Evolutionary conservation across 2,329 filamentous ascomycete species (phyloP).

Genomic region (Davidsoniella australis): DNA sequence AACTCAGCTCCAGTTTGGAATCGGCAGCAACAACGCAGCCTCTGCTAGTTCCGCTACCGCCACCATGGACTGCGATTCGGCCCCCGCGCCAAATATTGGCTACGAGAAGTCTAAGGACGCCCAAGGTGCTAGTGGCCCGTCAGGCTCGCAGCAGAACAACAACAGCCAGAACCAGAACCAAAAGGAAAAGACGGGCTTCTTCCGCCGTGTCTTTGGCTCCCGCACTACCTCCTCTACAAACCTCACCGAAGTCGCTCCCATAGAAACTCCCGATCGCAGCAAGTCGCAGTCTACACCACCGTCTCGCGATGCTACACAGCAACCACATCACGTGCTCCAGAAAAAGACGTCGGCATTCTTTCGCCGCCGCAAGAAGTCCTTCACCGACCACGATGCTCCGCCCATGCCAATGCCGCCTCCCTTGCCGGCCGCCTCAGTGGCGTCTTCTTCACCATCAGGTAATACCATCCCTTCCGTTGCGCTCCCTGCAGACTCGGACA

Average conservation of each 20-base stretch:
- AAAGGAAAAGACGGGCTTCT: constrained; percentile 73
- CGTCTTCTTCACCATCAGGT: neutral
- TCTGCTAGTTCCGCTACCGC: constrained; percentile 15
- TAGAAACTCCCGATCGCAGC: constrained; percentile 18
- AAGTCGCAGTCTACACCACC: constrained; percentile 26
- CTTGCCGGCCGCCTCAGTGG: constrained; percentile 15
- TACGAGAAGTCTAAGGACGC: constrained; percentile 42
- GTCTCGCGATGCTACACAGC: constrained; percentile 29
- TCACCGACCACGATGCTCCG: constrained; percentile 47
- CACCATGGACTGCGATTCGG: constrained; percentile 30
- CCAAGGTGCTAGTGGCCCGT: constrained; percentile 25
- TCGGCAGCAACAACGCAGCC: constrained; percentile 1
- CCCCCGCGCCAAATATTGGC: constrained; percentile 39
- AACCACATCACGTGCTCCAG: constrained; percentile 40
- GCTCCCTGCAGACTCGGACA: neutral
- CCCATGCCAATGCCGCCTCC: constrained; percentile 35
- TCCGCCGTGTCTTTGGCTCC: constrained; percentile 74
- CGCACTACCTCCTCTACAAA: constrained; percentile 32
- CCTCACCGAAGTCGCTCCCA: constrained; percentile 15
- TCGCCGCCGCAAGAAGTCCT: constrained; percentile 77
- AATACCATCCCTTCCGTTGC: neutral
- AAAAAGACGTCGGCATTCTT: constrained; percentile 96
- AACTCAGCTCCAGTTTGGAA: constrained; percentile 16
- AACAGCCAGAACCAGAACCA: constrained; percentile 27
- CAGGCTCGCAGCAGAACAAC: constrained; percentile 30